Evolutionary conservation across 1,284 basidiomycete genomes (phyloP).

Genomic region (Neonothopanus nambi): DNA sequence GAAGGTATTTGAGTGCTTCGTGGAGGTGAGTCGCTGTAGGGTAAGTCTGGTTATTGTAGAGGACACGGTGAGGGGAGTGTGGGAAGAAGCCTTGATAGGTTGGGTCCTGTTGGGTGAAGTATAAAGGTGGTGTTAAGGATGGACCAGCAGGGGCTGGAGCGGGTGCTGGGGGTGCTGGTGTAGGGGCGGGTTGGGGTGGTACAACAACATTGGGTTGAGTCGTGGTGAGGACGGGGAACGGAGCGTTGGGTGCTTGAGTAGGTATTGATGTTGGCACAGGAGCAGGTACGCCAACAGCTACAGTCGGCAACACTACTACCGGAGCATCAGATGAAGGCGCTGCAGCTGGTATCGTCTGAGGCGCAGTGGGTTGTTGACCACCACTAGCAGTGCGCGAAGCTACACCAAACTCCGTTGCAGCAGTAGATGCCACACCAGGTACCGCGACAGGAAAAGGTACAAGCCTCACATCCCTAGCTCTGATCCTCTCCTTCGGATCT

Average conservation of each 20-base stretch:
- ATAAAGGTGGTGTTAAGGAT: conserved; percentile 21
- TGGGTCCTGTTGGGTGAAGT: conserved; percentile 33
- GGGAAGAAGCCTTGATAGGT: conserved; percentile 49
- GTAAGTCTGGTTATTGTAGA: conserved; percentile 51
- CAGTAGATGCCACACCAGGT: background rate
- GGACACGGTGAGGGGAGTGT: conserved; percentile 55
- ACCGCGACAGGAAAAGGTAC: conserved; percentile 11
- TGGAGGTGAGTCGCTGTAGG: conserved; percentile 66
- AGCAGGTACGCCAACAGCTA: background rate
- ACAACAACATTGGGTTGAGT: conserved; percentile 12
- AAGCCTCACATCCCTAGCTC: conserved; percentile 8
- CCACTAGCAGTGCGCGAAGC: background rate
- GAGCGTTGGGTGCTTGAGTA: background rate
- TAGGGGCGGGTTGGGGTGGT: conserved; percentile 2
- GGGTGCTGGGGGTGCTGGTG: conserved; percentile 5
- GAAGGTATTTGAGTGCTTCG: conserved; percentile 67
- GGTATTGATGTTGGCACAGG: background rate
- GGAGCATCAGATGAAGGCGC: background rate
- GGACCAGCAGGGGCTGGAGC: conserved; percentile 2
- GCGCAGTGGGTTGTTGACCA: background rate
- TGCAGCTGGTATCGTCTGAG: background rate
- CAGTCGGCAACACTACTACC: background rate
- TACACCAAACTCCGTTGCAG: background rate
- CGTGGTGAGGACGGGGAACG: conserved; percentile 10
- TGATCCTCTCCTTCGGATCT: conserved; percentile 13